These are phyloP conservation scores for Byssochlamys sp. DNA, from an alignment of 2,329 filamentous ascomycete species.

Conservation along the genomic window DNA sequence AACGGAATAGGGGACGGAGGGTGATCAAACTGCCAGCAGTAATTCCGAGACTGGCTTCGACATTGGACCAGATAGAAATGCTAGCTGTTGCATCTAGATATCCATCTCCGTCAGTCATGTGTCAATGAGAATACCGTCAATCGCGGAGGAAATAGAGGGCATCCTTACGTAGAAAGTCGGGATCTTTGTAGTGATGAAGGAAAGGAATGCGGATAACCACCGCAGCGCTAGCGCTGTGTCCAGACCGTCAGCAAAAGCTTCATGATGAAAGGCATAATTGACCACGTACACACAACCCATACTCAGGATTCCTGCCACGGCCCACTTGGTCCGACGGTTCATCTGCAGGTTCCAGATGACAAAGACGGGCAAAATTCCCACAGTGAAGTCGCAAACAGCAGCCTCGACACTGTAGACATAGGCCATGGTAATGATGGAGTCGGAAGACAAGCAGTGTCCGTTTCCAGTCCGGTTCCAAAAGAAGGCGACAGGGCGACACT, in stretches of 20 bases:
- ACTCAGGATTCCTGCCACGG: slow-evolving; percentile 44
- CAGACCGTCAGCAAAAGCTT: slow-evolving; percentile 9
- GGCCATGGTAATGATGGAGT: slow-evolving; percentile 43
- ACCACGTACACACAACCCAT: slow-evolving; percentile 44
- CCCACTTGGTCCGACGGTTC: slow-evolving; percentile 42
- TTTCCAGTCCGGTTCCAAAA: slow-evolving; percentile 40
- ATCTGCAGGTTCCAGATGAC: slow-evolving; percentile 50
- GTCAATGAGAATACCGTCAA: background rate
- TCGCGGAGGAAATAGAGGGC: background rate
- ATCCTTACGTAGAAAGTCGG: slow-evolving; percentile 25
- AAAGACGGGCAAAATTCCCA: slow-evolving; percentile 46
- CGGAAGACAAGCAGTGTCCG: slow-evolving; percentile 33
- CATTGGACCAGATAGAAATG: slow-evolving; percentile 34
- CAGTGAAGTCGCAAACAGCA: slow-evolving; percentile 42
- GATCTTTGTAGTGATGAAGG: slow-evolving; percentile 22
- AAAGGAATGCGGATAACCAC: slow-evolving; percentile 29
- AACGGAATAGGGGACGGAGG: slow-evolving; percentile 40
- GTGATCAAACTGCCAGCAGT: slow-evolving; percentile 41
- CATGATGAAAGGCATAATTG: slow-evolving; percentile 10
- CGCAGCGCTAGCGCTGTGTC: slow-evolving; percentile 23
- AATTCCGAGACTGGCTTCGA: slow-evolving; percentile 33
- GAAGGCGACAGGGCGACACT: slow-evolving; percentile 43
- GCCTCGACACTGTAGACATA: slow-evolving; percentile 44
- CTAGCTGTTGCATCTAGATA: slow-evolving; percentile 27
- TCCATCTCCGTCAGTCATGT: background rate